phyloP scores from a whole-genome alignment of 2,329 filamentous ascomycete species.

The Talaromyces pinophilus region DNA sequence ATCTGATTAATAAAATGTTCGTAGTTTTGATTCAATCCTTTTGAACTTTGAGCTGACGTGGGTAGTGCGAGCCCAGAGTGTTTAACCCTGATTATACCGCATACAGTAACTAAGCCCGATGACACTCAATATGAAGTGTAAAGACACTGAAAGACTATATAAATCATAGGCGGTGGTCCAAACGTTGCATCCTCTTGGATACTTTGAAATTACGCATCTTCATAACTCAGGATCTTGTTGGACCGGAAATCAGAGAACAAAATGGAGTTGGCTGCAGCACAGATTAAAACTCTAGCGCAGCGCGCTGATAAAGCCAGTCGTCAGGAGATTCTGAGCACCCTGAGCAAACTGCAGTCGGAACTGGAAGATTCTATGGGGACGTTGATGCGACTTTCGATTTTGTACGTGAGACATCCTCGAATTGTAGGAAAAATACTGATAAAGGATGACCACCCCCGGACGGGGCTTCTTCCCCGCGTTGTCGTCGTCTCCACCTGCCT shows the following conservation, averaged over 20 bases:
- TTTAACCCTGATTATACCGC: neutral
- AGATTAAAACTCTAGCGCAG: neutral
- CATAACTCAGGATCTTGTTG: neutral
- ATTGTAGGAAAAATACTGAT: neutral
- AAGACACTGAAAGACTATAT: neutral
- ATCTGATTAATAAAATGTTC: neutral
- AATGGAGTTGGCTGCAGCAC: slow-evolving; percentile 25
- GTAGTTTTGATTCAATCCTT: neutral
- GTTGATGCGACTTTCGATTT: neutral
- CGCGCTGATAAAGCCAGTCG: neutral
- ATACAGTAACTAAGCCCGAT: neutral
- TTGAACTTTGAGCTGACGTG: neutral
- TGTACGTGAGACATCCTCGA: neutral
- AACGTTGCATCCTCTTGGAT: neutral
- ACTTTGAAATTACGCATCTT: slow-evolving; percentile 21
- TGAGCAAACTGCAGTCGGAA: neutral
- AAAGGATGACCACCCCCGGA: neutral
- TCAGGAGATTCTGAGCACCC: neutral
- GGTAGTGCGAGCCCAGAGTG: neutral
- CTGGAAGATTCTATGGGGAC: neutral
- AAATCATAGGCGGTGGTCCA: neutral
- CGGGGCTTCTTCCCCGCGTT: neutral
- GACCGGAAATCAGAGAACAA: neutral
- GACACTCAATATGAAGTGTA: neutral
- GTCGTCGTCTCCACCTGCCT: slow-evolving; percentile 1